phyloP scores from a whole-genome alignment of 2,329 filamentous ascomycete genomes.

The Clonostachys byssicola region DNA sequence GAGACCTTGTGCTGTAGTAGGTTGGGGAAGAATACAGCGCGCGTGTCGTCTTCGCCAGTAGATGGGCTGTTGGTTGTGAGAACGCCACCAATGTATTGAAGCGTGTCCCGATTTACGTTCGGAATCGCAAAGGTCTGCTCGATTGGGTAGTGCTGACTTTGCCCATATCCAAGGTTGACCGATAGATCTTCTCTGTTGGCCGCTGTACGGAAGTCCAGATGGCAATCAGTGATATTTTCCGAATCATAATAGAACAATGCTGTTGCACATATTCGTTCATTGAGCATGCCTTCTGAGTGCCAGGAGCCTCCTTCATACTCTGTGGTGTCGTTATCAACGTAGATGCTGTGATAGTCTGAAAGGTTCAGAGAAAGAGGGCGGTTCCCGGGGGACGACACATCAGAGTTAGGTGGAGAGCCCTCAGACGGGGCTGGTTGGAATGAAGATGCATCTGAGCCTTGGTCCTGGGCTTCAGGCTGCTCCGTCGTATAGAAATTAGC shows the following conservation, averaged over 20 bases:
- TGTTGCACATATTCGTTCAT: slow-evolving; percentile 61
- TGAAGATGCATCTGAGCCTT: too few relatives aligned
- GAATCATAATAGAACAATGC: slow-evolving; percentile 58
- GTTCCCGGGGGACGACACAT: too few relatives aligned
- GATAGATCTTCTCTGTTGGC: slow-evolving; percentile 12
- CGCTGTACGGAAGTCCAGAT: slow-evolving; percentile 43
- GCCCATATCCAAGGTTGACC: slow-evolving; percentile 16
- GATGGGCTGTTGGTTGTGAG: slow-evolving; percentile 29
- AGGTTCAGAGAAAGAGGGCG: too few relatives aligned
- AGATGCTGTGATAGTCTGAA: too few relatives aligned
- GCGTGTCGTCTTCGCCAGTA: slow-evolving; percentile 5
- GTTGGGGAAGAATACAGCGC: slow-evolving; percentile 54
- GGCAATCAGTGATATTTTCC: slow-evolving; percentile 52
- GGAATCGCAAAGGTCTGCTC: slow-evolving; percentile 25
- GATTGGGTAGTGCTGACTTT: slow-evolving; percentile 26
- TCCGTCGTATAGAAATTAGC: too few relatives aligned
- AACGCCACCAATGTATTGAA: slow-evolving; percentile 40
- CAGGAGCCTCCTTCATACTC: slow-evolving; percentile 38
- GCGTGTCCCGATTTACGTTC: slow-evolving; percentile 2
- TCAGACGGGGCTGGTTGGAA: too few relatives aligned
- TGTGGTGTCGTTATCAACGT: too few relatives aligned
- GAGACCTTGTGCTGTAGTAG: slow-evolving; percentile 44
- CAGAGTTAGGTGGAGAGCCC: too few relatives aligned
- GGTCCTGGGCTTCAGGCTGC: too few relatives aligned
- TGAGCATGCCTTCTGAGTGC: slow-evolving; percentile 51